Evolutionary conservation across 2,329 filamentous ascomycete species (phyloP).

Genomic region (Aspergillus proliferans): DNA sequence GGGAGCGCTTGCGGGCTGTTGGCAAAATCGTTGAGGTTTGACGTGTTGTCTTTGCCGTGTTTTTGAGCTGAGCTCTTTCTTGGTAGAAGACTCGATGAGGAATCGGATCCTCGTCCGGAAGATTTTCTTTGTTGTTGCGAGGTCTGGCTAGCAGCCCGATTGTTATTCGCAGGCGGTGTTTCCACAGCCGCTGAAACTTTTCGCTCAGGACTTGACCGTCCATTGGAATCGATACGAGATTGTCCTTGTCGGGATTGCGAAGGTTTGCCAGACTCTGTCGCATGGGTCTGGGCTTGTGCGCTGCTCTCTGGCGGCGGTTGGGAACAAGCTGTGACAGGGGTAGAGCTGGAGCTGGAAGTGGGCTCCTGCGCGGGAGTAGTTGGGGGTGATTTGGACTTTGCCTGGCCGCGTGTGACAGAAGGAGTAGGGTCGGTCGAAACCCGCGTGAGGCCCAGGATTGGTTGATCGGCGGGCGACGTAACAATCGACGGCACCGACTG

Average conservation of each 20-base stretch:
- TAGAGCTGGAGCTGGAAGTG: not conserved
- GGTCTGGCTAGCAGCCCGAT: constrained; percentile 17
- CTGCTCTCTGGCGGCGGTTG: constrained; percentile 21
- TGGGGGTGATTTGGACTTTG: constrained; percentile 35
- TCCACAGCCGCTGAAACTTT: constrained; percentile 56
- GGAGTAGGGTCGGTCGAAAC: constrained; percentile 33
- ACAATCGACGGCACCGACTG: constrained; percentile 40
- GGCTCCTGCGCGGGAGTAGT: constrained; percentile 9
- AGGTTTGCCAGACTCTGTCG: constrained; percentile 25
- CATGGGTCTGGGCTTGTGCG: constrained; percentile 16
- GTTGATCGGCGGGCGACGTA: constrained; percentile 28
- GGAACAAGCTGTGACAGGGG: constrained; percentile 16
- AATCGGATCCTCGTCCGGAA: constrained; percentile 47
- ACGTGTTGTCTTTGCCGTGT: constrained; percentile 35
- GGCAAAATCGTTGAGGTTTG: constrained; percentile 59
- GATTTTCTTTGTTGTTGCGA: constrained; percentile 37
- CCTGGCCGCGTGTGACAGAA: constrained; percentile 35
- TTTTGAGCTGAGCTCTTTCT: constrained; percentile 31
- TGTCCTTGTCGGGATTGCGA: constrained; percentile 47
- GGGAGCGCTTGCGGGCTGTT: constrained; percentile 63
- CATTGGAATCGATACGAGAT: constrained; percentile 52
- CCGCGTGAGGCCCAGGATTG: constrained; percentile 27
- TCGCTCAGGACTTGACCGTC: constrained; percentile 47
- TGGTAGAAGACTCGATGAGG: constrained; percentile 43
- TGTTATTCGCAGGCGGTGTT: constrained; percentile 51